Conservation (phyloP, 441 rosid species). For the Melastoma candidum region DNA sequence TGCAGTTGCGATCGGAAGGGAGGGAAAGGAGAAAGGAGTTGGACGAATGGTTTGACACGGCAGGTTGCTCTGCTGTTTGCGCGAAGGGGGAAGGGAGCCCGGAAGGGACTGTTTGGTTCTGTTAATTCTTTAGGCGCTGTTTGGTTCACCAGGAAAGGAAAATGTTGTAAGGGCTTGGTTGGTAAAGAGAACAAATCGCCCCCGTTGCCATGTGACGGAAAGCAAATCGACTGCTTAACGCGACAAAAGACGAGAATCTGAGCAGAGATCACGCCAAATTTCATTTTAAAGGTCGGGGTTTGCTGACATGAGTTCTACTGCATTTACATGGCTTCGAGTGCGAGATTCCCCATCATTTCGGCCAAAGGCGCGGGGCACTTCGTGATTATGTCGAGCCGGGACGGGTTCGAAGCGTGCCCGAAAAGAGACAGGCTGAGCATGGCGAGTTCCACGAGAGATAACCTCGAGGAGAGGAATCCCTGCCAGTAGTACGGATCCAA, state of each 20-base stretch:
- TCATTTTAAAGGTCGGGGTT: background rate
- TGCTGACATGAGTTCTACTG: background rate
- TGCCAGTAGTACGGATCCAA: slow-evolving; percentile 53
- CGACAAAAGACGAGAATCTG: too few species aligned
- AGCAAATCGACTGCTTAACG: too few species aligned
- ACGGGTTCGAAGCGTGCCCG: slow-evolving; percentile 34
- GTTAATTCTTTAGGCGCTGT: too few species aligned
- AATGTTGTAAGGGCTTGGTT: too few species aligned
- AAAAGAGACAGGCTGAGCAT: slow-evolving; percentile 36
- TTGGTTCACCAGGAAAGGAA: too few species aligned
- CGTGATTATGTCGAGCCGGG: slow-evolving; percentile 41
- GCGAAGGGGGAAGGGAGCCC: too few species aligned
- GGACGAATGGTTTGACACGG: too few species aligned
- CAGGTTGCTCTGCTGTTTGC: too few species aligned
- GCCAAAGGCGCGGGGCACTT: slow-evolving; percentile 51
- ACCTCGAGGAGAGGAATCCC: slow-evolving; percentile 50
- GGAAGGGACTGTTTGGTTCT: too few species aligned
- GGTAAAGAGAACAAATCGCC: too few species aligned
- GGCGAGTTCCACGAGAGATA: slow-evolving; percentile 37
- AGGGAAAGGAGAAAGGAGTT: too few species aligned
- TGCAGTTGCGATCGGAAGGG: slow-evolving; percentile 15
- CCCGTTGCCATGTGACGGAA: too few species aligned
- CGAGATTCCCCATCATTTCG: slow-evolving; percentile 46
- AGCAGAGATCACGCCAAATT: background rate
- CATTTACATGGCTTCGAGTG: slow-evolving; percentile 34